Base-by-base conservation (phyloP, 805 yeast species). In the Spathaspora passalidarum region DNA sequence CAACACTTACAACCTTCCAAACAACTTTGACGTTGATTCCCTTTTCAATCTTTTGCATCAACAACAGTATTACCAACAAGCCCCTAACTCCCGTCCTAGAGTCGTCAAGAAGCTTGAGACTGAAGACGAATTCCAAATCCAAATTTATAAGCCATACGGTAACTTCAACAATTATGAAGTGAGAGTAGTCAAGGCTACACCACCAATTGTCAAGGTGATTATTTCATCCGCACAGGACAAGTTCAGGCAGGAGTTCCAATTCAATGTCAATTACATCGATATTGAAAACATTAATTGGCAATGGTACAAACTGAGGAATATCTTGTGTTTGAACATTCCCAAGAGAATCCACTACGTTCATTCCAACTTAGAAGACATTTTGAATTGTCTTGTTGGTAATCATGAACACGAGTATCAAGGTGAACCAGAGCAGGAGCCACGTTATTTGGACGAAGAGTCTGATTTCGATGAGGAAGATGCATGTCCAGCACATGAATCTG, bases 271-370 rank as follows among this genome's bases (percentile, higher is more conserved):
- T 20, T 55, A 63, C 42, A 59, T 69, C 21, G 67, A 66, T 19
- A 53, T 67, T 20, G 46, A 56, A 7, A 51, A 57, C n/a, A 65
- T 69, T 26, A 61, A 63, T 49, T 68, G 71, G 65, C 65, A 67
- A 46, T 60, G 63, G 55, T 61, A 51, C 46, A 49, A 51, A 38
- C 43, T 54, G 18, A 61, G 61, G 26, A 66, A 64, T 40, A 60
- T 65, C 11, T 63, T 69, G 52, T 66, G 65, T 8, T 61, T 69
- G 50, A 68, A 57, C 39, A 61, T 69, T 23, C 73, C 73, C 9
- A 69, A 69, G 57, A 58, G 64, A 54, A 44, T 52, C 21, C 61
- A 60, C 40, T 57, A 59, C 37, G 61, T 47, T 16, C 50, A 47
- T 47, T 32, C 29, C 17, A 36, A 34, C 25, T 36, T 47, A 17